These are phyloP conservation scores for Fusarium tupiense DNA, from an alignment of 2,329 filamentous ascomycete species.

Conservation along the genomic window DNA sequence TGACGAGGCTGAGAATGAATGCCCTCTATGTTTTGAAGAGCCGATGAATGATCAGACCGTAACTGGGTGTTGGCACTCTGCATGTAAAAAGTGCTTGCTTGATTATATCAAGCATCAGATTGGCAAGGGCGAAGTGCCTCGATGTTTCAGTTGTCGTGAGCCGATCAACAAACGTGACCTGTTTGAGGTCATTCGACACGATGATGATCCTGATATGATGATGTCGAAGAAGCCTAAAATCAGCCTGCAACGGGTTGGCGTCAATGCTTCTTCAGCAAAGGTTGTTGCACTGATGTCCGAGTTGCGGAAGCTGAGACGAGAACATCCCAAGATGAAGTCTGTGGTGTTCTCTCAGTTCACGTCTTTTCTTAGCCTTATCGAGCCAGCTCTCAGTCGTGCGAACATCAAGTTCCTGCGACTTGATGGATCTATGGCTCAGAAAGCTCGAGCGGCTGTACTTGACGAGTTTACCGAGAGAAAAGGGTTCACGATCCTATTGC, in stretches of 20 bases:
- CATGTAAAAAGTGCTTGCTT: constrained; percentile 92
- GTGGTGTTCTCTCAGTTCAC: constrained; percentile 99
- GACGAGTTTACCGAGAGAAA: constrained; percentile 70
- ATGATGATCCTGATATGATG: constrained; percentile 62
- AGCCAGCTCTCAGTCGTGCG: constrained; percentile 76
- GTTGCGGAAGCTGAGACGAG: constrained; percentile 73
- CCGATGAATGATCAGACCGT: constrained; percentile 95
- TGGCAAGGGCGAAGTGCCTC: constrained; percentile 77
- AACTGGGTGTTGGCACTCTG: constrained; percentile 97
- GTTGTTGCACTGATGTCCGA: constrained; percentile 81
- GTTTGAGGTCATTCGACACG: constrained; percentile 90
- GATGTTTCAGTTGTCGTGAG: constrained; percentile 92
- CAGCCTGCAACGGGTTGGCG: constrained; percentile 68
- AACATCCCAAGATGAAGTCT: constrained; percentile 78
- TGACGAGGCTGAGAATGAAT: constrained; percentile 87
- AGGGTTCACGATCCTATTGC: constrained; percentile 78
- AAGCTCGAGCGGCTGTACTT: constrained; percentile 81
- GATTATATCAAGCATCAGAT: constrained; percentile 89
- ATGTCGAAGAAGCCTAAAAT: constrained; percentile 61
- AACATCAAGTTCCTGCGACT: constrained; percentile 86
- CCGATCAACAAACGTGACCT: constrained; percentile 83
- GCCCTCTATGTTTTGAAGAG: constrained; percentile 93
- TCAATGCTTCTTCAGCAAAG: constrained; percentile 83
- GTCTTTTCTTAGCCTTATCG: constrained; percentile 91
- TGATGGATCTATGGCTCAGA: constrained; percentile 90